phyloP scores from a whole-genome alignment of 2,329 filamentous ascomycete genomes.

The Penicillium sp. region DNA sequence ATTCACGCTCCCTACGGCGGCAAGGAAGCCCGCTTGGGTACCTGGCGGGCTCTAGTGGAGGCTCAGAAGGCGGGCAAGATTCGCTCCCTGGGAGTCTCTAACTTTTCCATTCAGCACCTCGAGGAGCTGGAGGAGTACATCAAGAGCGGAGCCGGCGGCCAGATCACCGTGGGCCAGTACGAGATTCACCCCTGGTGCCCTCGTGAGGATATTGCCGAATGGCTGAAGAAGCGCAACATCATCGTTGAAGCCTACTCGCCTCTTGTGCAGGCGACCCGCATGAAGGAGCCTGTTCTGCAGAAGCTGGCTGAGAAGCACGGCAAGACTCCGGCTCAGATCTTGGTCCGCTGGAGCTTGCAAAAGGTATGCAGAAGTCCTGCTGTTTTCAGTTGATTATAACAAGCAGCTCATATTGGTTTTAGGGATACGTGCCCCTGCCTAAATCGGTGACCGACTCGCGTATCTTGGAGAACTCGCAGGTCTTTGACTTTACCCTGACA shows the following conservation, averaged over 20 bases:
- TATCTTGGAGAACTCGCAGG: constrained; percentile 61
- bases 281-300: constrained; percentile 56
- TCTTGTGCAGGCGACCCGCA: constrained; percentile 48
- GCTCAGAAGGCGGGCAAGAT: constrained; percentile 42
- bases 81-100: constrained; percentile 46
- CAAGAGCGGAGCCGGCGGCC: constrained; percentile 54
- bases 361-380: constrained; percentile 45
- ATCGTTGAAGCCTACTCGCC: constrained; percentile 61
- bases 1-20: constrained; percentile 45
- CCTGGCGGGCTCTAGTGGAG: constrained; percentile 46
- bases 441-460: constrained; percentile 63
- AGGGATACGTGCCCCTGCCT: constrained; percentile 64
- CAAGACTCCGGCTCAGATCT: constrained; percentile 60
- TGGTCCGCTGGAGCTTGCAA: constrained; percentile 64
- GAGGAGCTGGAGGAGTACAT: constrained; percentile 46
- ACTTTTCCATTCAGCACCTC: constrained; percentile 44
- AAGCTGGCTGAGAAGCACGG: constrained; percentile 57
- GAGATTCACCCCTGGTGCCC: constrained; percentile 89
- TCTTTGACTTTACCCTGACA: constrained; percentile 63
- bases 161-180: constrained; percentile 82
- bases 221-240: constrained; percentile 67
- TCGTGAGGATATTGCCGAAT: constrained; percentile 75
- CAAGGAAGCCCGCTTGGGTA: constrained; percentile 40
- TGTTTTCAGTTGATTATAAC: too few species aligned
- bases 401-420: constrained; percentile 5